Percentiles rank a stretch among this genome's conserved stretches.
Evolutionary conservation across 2,329 filamentous ascomycete genomes (phyloP).

Genomic region (Pestalotiopsis sp.): DNA sequence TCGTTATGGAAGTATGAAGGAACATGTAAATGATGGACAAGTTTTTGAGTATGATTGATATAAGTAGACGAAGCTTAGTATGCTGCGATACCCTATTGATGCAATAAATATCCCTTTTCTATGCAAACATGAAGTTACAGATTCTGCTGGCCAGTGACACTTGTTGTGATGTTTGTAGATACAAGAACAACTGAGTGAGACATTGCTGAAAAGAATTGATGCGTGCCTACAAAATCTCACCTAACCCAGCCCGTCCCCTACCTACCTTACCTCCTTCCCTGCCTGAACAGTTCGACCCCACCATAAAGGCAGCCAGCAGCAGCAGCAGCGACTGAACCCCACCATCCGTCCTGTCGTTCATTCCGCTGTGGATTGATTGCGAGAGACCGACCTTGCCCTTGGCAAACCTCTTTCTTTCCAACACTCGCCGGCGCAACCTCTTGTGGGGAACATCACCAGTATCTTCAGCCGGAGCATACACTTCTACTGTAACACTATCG

Average conservation of each 20-base stretch:
- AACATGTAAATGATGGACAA: not conserved
- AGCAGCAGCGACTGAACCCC: not conserved
- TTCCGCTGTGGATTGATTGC: not conserved
- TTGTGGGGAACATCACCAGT: not conserved
- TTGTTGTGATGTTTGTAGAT: not conserved
- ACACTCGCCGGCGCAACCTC: not conserved
- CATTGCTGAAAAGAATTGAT: no score
- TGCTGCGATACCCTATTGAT: not conserved
- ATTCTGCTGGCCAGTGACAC: not conserved
- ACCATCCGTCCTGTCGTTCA: not conserved
- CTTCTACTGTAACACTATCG: not conserved
- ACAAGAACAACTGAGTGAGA: no score
- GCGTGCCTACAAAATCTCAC: no score
- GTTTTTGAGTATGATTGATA: not conserved
- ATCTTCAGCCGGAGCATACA: no score
- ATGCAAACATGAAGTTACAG: no score
- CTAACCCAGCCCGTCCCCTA: no score
- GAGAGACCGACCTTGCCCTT: not conserved
- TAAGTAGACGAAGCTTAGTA: not conserved
- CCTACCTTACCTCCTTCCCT: not conserved
- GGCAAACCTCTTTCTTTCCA: not conserved
- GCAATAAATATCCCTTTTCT: not conserved
- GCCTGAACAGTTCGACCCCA: not conserved
- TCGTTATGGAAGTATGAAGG: not conserved
- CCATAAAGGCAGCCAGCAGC: not conserved